Percentiles rank a stretch among this genome's conserved stretches.
Conservation (phyloP, 257 asterid genomes). For the Rauvolfia tetraphylla region DNA sequence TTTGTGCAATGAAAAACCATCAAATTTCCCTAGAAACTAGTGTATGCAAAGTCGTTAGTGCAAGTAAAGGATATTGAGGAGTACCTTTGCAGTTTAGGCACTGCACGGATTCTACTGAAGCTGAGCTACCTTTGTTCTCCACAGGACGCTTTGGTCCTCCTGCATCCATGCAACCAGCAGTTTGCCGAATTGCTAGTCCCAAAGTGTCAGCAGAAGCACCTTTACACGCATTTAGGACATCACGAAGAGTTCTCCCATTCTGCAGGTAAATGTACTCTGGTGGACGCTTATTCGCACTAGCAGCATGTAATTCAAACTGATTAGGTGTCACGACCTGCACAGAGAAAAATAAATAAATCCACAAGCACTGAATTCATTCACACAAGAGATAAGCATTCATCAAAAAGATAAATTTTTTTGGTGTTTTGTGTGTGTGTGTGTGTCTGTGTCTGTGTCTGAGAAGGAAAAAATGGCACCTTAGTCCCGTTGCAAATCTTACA, state of each 20-base stretch:
- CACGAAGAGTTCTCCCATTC: conserved; percentile 68
- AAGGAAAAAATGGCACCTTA: conserved; percentile 36
- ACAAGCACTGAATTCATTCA: conserved; percentile 10
- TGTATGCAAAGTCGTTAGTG: background rate
- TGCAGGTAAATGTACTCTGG: conserved; percentile 72
- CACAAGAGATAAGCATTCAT: background rate
- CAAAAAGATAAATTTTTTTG: too few species aligned
- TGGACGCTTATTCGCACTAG: conserved; percentile 71
- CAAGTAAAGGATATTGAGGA: conserved; percentile 3
- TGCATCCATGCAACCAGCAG: conserved; percentile 44
- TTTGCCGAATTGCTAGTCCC: conserved; percentile 48
- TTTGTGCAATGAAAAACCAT: background rate
- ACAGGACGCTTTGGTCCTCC: background rate
- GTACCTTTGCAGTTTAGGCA: conserved; percentile 72
- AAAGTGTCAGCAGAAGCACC: conserved; percentile 43
- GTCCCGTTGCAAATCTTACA: conserved; percentile 66
- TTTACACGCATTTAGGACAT: conserved; percentile 69
- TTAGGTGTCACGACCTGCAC: conserved; percentile 74
- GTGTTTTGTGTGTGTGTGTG: too few species aligned
- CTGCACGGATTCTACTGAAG: conserved; percentile 16
- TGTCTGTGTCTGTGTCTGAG: too few species aligned
- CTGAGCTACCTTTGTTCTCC: background rate
- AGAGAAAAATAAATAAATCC: conserved; percentile 20
- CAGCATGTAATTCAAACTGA: conserved; percentile 78
- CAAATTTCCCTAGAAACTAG: conserved; percentile 4